Percentiles rank a stretch among this genome's conserved stretches.
Evolutionary conservation across 2,329 filamentous ascomycete genomes (phyloP).

Genomic region (Beauveria asiatica): DNA sequence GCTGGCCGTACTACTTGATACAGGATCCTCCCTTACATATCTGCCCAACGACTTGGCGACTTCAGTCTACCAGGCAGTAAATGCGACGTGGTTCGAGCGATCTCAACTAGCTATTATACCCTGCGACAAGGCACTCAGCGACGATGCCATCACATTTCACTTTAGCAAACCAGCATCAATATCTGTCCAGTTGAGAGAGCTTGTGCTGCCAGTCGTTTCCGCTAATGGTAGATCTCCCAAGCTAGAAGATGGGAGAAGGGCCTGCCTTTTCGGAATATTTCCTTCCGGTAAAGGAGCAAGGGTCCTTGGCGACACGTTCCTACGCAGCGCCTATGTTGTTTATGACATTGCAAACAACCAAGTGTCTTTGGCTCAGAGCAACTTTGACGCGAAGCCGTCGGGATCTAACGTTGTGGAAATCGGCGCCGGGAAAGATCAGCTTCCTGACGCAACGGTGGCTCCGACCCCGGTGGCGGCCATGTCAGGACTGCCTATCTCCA

Average conservation of each 20-base stretch:
- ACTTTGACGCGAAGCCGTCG: constrained; percentile 43
- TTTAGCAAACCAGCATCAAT: constrained; percentile 45
- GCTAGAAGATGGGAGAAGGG: constrained; percentile 43
- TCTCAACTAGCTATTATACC: constrained; percentile 53
- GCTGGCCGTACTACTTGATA: constrained; percentile 60
- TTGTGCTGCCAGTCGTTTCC: constrained; percentile 46
- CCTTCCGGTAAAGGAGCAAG: constrained; percentile 47
- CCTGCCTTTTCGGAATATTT: constrained; percentile 61
- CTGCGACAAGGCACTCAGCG: constrained; percentile 39
- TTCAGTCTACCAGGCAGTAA: constrained; percentile 49
- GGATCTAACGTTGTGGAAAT: constrained; percentile 47
- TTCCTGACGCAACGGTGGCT: constrained; percentile 48
- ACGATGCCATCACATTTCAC: constrained; percentile 37
- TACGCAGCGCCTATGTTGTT: constrained; percentile 67
- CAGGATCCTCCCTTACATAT: constrained; percentile 59
- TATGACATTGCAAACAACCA: constrained; percentile 66
- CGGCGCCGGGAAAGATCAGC: constrained; percentile 33
- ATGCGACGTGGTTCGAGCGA: constrained; percentile 47
- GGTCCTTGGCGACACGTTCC: constrained; percentile 66
- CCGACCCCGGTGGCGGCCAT: constrained; percentile 41
- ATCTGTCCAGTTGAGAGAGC: constrained; percentile 47
- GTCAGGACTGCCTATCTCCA: constrained; percentile 25
- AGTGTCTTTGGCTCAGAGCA: constrained; percentile 61
- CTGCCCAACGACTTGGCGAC: constrained; percentile 49
- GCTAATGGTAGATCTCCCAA: constrained; percentile 37